phyloP scores from a whole-genome alignment of 2,329 filamentous ascomycete species.

The Phaeosphaeria sp. region DNA sequence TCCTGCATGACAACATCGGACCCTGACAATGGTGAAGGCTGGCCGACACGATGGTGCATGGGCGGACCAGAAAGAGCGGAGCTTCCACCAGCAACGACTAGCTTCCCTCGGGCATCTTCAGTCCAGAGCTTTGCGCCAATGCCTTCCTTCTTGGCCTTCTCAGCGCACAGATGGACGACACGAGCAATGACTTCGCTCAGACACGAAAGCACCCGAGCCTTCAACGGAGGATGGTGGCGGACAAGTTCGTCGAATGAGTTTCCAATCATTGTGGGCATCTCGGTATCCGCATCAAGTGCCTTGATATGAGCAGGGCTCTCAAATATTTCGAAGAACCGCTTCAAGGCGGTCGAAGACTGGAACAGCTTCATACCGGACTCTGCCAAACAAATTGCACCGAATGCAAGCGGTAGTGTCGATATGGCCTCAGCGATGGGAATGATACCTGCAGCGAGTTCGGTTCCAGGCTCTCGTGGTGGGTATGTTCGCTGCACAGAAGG shows the following conservation, averaged over 20 bases:
- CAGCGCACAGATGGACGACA: conserved; percentile 75
- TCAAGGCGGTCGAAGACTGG: conserved; percentile 79
- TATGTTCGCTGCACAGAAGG: conserved; percentile 23
- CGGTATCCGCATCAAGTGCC: conserved; percentile 77
- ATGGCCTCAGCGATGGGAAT: conserved; percentile 90
- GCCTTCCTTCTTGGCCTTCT: conserved; percentile 71
- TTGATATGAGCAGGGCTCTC: conserved; percentile 89
- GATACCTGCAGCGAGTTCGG: conserved; percentile 70
- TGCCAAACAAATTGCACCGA: conserved; percentile 94
- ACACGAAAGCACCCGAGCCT: conserved; percentile 80
- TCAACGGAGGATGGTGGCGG: conserved; percentile 87
- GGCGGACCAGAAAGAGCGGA: conserved; percentile 49
- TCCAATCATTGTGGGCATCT: conserved; percentile 77
- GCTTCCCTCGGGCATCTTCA: conserved; percentile 64
- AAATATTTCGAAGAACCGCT: conserved; percentile 94
- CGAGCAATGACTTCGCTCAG: conserved; percentile 87
- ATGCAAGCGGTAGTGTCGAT: conserved; percentile 81
- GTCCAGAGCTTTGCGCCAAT: conserved; percentile 82
- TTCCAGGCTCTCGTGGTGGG: conserved; percentile 30
- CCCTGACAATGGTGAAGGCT: conserved; percentile 16
- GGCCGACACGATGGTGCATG: conserved; percentile 41
- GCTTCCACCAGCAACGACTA: conserved; percentile 65
- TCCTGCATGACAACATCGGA: conserved; percentile 72
- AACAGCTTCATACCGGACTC: conserved; percentile 87
- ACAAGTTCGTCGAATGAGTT: conserved; percentile 91